Evolutionary conservation across 1,284 basidiomycete species (phyloP), one percentile per base, ranked within the genome.

Genomic region (Inonotus obliquus): DNA sequence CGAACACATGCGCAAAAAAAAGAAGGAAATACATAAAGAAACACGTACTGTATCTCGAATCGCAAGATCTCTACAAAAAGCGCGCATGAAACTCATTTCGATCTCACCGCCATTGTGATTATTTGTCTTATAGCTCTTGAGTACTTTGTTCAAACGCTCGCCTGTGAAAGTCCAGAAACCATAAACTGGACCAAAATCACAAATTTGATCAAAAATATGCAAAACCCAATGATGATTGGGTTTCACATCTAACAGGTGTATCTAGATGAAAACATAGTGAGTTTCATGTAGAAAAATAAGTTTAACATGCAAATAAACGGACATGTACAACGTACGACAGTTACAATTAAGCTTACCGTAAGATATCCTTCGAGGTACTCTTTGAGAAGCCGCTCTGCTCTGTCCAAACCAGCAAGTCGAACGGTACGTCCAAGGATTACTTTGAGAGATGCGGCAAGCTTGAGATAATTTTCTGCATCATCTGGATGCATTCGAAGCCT

Each of bases 131-230:
- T 61, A 59, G 4, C 53, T 52, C 56, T 67, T 67, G 11, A 67
- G 38, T 0, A 66, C 29, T 41, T 66, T 66, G 54, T 67, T 67
- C 14, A 67, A 58, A 1, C 65, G 58, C 32, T 67, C 65, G 2
- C 49, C 39, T 7, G 63, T 54, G 59, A 67, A 67, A 1, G 60
- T 53, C 66, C 66, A 67, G 47, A 66, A 65, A 7, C 57, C 58
- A 54, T 66, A 64, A n/a, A 66, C 58, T 17, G 66, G 66, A 1
- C 66, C 65, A 25, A 57, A 67, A 14, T 65, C 61, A 4, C 37
- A 37, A 17, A 67, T 62, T 41, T 67, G 65, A 9, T 59, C 52
- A 13, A 62, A 35, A 2, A 63, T 39, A 48, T 67, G 66, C 11
- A 37, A 54, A 9, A 45, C 51, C 56, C 62, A 67, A 59, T 67